These are phyloP conservation scores for Chiua sp. DNA, from an alignment of 1,284 basidiomycete genomes.

Conservation along the genomic window DNA sequence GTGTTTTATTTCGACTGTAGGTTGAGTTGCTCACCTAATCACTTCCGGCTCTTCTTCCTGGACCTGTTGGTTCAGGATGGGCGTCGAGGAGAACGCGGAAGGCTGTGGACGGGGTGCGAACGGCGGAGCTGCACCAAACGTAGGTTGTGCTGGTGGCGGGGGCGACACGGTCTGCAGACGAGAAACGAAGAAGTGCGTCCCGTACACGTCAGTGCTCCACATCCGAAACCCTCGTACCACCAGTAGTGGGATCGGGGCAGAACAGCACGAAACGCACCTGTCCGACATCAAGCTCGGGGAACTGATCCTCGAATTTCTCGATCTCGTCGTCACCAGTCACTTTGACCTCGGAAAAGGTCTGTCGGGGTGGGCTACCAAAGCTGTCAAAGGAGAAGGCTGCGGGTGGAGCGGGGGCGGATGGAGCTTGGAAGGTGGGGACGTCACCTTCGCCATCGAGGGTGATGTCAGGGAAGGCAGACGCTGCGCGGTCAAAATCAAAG, in stretches of 20 bases:
- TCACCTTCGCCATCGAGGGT: conserved; percentile 69
- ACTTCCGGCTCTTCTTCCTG: conserved; percentile 89
- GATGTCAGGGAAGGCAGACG: conserved; percentile 87
- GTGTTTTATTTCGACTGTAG: not conserved
- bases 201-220: conserved; percentile 6
- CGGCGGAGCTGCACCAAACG: conserved; percentile 54
- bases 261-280: conserved; percentile 44
- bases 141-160: conserved; percentile 39
- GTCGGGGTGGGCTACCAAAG: conserved; percentile 55
- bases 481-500: conserved; percentile 79
- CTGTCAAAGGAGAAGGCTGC: conserved; percentile 68
- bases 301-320: conserved; percentile 90
- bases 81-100: conserved; percentile 70
- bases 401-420: conserved; percentile 27
- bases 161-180: conserved; percentile 35
- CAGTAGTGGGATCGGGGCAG: not conserved
- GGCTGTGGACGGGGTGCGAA: conserved; percentile 79
- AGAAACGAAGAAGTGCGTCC: not conserved
- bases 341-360: conserved; percentile 60
- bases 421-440: conserved; percentile 49
- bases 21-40: conserved; percentile 57
- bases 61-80: conserved; percentile 71
- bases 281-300: conserved; percentile 83
- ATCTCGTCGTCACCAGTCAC: conserved; percentile 90
- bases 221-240: conserved; percentile 1